Conservation (phyloP, 2,329 filamentous ascomycete species). For the Cladosporium sp. region DNA sequence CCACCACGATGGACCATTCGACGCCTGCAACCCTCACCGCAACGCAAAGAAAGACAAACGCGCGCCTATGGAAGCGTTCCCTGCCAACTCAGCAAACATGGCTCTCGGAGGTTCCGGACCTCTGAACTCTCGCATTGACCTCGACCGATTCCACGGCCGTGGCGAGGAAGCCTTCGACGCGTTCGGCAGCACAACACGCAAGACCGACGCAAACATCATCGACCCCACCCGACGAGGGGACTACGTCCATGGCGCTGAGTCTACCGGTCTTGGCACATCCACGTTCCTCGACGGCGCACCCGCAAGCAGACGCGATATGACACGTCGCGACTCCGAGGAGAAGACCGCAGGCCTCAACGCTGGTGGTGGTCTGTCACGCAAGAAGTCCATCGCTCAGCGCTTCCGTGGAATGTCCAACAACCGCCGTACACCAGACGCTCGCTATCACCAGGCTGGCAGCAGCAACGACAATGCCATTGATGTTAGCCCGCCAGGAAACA, state of each 20-base stretch:
- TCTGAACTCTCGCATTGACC: constrained; percentile 76
- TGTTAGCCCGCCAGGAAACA: constrained; percentile 28
- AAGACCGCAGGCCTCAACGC: constrained; percentile 47
- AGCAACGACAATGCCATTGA: constrained; percentile 26
- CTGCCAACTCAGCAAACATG: constrained; percentile 90
- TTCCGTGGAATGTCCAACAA: constrained; percentile 80
- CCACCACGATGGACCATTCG: constrained; percentile 96
- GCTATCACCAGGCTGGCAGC: constrained; percentile 41
- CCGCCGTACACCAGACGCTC: constrained; percentile 58
- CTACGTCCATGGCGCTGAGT: constrained; percentile 80
- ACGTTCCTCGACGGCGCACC: constrained; percentile 95
- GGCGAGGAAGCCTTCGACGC: constrained; percentile 86
- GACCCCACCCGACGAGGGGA: constrained; percentile 69
- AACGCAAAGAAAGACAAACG: constrained; percentile 81
- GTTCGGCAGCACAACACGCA: constrained; percentile 58
- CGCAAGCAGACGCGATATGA: constrained; percentile 76
- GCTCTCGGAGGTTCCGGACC: constrained; percentile 85
- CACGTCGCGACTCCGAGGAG: constrained; percentile 72
- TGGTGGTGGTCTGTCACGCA: constrained; percentile 70
- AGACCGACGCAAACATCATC: constrained; percentile 51
- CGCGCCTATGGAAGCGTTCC: constrained; percentile 95
- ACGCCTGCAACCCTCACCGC: constrained; percentile 91
- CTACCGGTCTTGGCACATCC: constrained; percentile 82
- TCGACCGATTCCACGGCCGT: constrained; percentile 83
- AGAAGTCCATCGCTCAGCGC: constrained; percentile 92